Conservation (phyloP, 176 grass and related monocot species). For the Lolium rigidum region DNA sequence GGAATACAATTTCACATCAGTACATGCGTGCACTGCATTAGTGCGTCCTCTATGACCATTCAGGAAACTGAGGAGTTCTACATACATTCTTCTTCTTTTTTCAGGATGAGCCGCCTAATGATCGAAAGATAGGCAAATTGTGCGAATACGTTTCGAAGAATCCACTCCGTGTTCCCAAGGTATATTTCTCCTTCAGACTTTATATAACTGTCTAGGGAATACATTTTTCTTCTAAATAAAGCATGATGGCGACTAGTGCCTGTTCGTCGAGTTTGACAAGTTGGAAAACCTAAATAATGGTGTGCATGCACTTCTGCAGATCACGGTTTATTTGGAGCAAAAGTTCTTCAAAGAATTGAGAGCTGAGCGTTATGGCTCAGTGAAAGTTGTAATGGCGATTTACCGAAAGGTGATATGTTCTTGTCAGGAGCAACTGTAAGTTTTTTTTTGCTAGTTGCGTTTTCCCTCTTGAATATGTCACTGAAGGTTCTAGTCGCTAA, state of each 20-base stretch:
- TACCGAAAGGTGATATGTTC: conserved; percentile 91
- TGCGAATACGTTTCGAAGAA: conserved; percentile 96
- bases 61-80: not conserved
- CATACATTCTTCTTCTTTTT: conserved; percentile 21
- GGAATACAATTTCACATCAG: not conserved
- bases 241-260: not conserved
- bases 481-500: conserved; percentile 1
- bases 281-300: conserved; percentile 4
- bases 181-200: conserved; percentile 25
- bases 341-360: conserved; percentile 93
- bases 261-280: not conserved
- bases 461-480: conserved; percentile 30
- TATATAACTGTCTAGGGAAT: not conserved
- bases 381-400: conserved; percentile 92
- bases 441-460: conserved; percentile 49
- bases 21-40: not conserved
- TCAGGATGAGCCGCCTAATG: conserved; percentile 92
- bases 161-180: conserved; percentile 93
- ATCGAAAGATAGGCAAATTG: conserved; percentile 89
- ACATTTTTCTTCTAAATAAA: not conserved
- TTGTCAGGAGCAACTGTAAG: conserved; percentile 98
- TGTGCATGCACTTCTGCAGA: conserved; percentile 55
- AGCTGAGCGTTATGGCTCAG: conserved; percentile 78
- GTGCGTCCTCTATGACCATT: not conserved
- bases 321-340: conserved; percentile 90